Evolutionary conservation across 2,329 filamentous ascomycete species (phyloP), one percentile per base, ranked within the genome.

Genomic region (Cercospora citrullina): DNA sequence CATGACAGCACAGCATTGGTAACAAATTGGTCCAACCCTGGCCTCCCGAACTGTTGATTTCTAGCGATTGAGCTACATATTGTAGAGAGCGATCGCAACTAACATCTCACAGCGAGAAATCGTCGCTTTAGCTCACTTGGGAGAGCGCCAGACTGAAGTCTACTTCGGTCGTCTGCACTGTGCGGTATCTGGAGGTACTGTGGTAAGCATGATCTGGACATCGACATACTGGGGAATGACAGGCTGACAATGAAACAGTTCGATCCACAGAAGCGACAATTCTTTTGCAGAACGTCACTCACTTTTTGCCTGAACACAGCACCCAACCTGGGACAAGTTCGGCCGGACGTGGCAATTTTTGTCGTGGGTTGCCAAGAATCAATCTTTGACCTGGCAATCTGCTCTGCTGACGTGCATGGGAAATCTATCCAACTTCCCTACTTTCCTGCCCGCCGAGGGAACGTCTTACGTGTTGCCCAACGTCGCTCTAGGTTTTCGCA

Each of bases 121-220:
- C n/a, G 67, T 68, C 67, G 68, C 68, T 64, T 69, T 70, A 70
- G 68, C 65, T 68, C 68, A 70, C 68, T 70, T 70, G 68, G 68
- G 68, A 70, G 68, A 70, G 68, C 68, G 68, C 68, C 65, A 69
- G 67, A 69, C 67, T 69, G 67, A 69, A 69, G 67, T 69, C 28
- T 16, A 70, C 68, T 70, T 65, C 21, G 51, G 68, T 70, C 64
- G 28, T 30, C 23, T 28, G 60, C 58, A 58, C 48, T 69, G 68
- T 70, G 68, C 68, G 68, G 68, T 70, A 70, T 70, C 68, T 70
- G 68, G 68, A 70, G 68, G 66, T 70, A 70, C 68, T 70, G 65
- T 66, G 65, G 63, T 68, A 65, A 51, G 63, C 39, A 42, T 55
- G 18, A 31, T 3, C 9, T 7, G 5, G 33, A 31, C 18, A 42